Percentiles rank a stretch among this genome's conserved stretches.
These are phyloP conservation scores for Gracilariopsis chorda DNA, from an alignment of 23 red algal genomes.

Conservation along the genomic window DNA sequence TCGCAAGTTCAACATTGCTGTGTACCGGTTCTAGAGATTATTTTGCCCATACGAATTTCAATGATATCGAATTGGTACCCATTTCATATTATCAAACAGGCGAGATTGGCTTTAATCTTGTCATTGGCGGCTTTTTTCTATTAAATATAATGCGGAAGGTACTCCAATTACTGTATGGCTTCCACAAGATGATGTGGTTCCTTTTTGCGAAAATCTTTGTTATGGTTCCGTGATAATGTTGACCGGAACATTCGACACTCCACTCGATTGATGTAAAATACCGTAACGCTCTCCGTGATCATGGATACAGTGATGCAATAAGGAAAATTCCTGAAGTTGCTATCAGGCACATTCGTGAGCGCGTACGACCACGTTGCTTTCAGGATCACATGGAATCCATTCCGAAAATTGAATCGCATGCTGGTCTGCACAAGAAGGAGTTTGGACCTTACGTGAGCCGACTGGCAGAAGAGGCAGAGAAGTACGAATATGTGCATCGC, in stretches of 20 bases:
- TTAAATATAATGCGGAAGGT: background rate
- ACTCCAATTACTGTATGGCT: background rate
- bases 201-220: background rate
- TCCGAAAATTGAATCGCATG: background rate
- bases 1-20: slow-evolving; percentile 82
- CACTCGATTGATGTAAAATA: too few relatives aligned
- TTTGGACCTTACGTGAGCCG: slow-evolving; percentile 6
- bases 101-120: slow-evolving; percentile 37
- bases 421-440: background rate
- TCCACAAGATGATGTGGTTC: background rate
- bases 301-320: background rate
- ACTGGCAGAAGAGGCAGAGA: background rate
- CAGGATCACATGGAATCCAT: background rate
- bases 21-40: slow-evolving; percentile 49
- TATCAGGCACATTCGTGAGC: background rate
- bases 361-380: background rate
- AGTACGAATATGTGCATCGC: background rate
- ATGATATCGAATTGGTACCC: slow-evolving; percentile 55
- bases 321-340: slow-evolving; percentile 7
- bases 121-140: background rate
- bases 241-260: background rate
- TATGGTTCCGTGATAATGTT: background rate
- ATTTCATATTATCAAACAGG: background rate
- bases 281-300: background rate
- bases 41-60: slow-evolving; percentile 82